phyloP scores from a whole-genome alignment of 2,329 filamentous ascomycete genomes.

The Teratosphaeria gauchensis region DNA sequence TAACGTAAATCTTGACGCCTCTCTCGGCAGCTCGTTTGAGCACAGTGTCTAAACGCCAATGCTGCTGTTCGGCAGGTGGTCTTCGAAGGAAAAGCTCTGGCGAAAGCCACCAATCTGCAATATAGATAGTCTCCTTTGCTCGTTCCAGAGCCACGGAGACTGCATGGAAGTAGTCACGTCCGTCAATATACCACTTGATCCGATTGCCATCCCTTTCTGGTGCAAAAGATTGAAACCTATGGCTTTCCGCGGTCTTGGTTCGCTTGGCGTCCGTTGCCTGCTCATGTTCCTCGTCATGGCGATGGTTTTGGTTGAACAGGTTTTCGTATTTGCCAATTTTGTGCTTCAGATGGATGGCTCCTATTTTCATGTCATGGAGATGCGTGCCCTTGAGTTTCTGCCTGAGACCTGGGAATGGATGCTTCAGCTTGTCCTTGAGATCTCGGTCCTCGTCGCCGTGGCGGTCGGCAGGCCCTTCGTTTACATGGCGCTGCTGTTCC shows the following conservation, averaged over 20 bases:
- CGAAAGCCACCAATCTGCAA: constrained; percentile 94
- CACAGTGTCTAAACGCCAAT: constrained; percentile 78
- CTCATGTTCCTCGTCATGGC: constrained; percentile 90
- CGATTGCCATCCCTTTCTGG: constrained; percentile 76
- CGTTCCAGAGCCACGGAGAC: constrained; percentile 83
- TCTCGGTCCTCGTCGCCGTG: constrained; percentile 1
- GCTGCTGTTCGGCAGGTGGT: constrained; percentile 70
- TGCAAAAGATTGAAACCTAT: constrained; percentile 86
- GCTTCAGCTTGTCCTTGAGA: constrained; percentile 13
- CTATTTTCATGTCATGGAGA: constrained; percentile 41
- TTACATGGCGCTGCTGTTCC: not conserved
- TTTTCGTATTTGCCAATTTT: constrained; percentile 57
- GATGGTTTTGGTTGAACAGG: constrained; percentile 74
- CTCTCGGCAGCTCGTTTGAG: constrained; percentile 82
- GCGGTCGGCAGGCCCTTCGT: not conserved
- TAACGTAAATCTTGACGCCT: constrained; percentile 88
- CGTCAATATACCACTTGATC: constrained; percentile 92
- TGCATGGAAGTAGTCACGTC: constrained; percentile 86
- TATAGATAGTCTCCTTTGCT: constrained; percentile 89
- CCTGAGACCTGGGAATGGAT: constrained; percentile 23
- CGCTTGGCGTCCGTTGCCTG: constrained; percentile 74
- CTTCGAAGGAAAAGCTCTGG: constrained; percentile 79
- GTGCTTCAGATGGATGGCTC: constrained; percentile 50
- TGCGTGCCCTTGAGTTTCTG: constrained; percentile 39
- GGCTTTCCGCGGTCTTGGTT: constrained; percentile 56